Percentiles rank a stretch among this genome's conserved stretches.
Conservation (phyloP, 2,329 filamentous ascomycete genomes). For the Dactylonectria macrodidyma region DNA sequence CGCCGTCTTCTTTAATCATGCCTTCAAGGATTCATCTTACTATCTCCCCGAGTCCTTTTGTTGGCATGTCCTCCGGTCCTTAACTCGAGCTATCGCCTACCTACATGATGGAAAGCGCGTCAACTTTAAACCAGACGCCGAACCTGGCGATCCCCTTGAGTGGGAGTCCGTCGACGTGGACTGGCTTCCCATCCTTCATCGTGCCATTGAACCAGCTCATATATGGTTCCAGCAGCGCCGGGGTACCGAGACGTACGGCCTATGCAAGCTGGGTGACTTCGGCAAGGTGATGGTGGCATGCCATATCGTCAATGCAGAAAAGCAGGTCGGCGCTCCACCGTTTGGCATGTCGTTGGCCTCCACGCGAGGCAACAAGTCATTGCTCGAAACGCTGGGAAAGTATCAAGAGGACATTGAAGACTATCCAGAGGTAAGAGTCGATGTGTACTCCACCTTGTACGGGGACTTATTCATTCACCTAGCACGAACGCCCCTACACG, state of each 20-base stretch:
- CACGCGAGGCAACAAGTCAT: slow-evolving; percentile 31
- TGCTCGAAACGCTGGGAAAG: slow-evolving; percentile 22
- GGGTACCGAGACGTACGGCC: slow-evolving; percentile 65
- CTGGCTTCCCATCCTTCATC: slow-evolving; percentile 68
- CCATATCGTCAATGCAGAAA: slow-evolving; percentile 41
- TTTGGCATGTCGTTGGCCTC: slow-evolving; percentile 34
- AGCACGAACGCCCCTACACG: slow-evolving; percentile 54
- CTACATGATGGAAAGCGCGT: slow-evolving; percentile 64
- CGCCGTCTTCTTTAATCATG: slow-evolving; percentile 55
- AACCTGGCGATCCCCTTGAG: slow-evolving; percentile 10
- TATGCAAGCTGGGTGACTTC: slow-evolving; percentile 69
- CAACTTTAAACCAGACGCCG: slow-evolving; percentile 30
- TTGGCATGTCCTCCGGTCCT: slow-evolving; percentile 68
- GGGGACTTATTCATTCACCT: not conserved
- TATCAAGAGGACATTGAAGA: slow-evolving; percentile 21
- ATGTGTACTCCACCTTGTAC: not conserved
- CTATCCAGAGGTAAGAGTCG: slow-evolving; percentile 29
- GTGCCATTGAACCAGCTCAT: slow-evolving; percentile 62
- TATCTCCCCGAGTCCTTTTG: slow-evolving; percentile 68
- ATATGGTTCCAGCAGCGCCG: slow-evolving; percentile 66
- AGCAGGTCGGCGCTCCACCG: not conserved
- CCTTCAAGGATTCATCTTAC: slow-evolving; percentile 33
- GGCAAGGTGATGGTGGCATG: slow-evolving; percentile 57
- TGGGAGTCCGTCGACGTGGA: slow-evolving; percentile 53
- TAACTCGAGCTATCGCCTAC: slow-evolving; percentile 66